phyloP scores from a whole-genome alignment of 2,329 filamentous ascomycete species.

The Penicillium sp. region DNA sequence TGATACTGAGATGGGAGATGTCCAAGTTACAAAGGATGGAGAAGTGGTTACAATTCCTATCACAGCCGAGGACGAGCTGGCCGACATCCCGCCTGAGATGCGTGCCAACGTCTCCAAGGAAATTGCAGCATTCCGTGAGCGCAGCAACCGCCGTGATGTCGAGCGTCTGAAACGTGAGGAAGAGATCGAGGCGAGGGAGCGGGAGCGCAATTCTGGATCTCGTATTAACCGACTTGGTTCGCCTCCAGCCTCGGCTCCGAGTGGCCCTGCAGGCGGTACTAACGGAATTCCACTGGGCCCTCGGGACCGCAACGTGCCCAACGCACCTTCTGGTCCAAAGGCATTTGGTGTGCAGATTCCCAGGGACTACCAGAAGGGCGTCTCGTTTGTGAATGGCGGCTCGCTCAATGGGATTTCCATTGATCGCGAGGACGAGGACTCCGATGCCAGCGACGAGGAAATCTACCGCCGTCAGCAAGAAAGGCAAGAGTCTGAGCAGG shows the following conservation, averaged over 20 bases:
- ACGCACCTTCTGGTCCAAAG: conserved; percentile 74
- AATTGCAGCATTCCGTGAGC: conserved; percentile 90
- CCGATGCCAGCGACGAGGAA: conserved; percentile 83
- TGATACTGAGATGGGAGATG: conserved; percentile 70
- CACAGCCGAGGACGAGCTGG: conserved; percentile 85
- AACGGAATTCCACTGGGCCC: conserved; percentile 79
- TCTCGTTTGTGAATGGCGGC: conserved; percentile 80
- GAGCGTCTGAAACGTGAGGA: conserved; percentile 88
- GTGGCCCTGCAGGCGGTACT: conserved; percentile 61
- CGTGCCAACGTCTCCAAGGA: conserved; percentile 91
- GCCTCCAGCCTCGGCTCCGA: conserved; percentile 64
- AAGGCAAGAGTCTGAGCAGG: conserved; percentile 72
- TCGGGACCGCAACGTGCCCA: conserved; percentile 65
- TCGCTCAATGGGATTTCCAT: conserved; percentile 62
- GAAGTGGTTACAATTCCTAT: conserved; percentile 90
- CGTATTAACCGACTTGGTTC: conserved; percentile 70
- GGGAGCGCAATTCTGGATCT: conserved; percentile 66
- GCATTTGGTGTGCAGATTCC: conserved; percentile 64
- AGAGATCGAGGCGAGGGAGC: conserved; percentile 84
- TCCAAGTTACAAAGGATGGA: conserved; percentile 57
- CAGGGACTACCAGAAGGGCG: conserved; percentile 72
- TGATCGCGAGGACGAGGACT: conserved; percentile 78
- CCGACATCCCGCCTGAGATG: conserved; percentile 95
- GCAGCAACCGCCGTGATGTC: conserved; percentile 83
- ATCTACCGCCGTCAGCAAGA: conserved; percentile 70